Conservation (phyloP, 768 basidiomycete genomes). For the Gloeophyllum trabeum region DNA sequence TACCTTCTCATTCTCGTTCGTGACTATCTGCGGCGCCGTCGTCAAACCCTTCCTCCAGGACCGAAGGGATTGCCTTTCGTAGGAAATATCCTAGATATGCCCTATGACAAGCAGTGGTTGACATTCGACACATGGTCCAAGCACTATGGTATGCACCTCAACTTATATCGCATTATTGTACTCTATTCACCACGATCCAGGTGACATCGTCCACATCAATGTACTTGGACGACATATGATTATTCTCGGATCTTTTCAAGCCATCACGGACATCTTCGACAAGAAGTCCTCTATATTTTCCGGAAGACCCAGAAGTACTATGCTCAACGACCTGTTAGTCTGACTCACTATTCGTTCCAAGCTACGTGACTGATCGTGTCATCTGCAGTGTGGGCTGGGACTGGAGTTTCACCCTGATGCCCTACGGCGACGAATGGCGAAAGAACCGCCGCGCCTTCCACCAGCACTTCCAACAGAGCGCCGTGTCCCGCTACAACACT, state of each 20-base stretch:
- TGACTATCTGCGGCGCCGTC: too few species aligned
- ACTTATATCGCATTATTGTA: too few species aligned
- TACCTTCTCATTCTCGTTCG: too few species aligned
- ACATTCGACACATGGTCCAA: too few species aligned
- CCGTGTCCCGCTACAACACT: constrained; percentile 2
- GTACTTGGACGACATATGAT: neutral
- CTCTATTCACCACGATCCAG: too few species aligned
- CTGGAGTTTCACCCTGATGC: neutral
- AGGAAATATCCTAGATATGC: too few species aligned
- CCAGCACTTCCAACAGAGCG: constrained; percentile 6
- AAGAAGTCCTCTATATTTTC: neutral
- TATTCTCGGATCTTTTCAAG: neutral
- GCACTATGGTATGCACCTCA: too few species aligned
- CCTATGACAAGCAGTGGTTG: too few species aligned
- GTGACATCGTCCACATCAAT: neutral
- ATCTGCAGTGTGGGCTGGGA: neutral
- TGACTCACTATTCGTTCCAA: too few species aligned
- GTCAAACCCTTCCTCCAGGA: too few species aligned
- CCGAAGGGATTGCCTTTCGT: too few species aligned
- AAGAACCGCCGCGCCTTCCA: constrained; percentile 8
- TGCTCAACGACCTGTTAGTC: neutral
- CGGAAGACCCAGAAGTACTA: neutral
- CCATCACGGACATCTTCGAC: neutral
- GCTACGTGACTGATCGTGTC: too few species aligned
- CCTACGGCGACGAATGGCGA: constrained; percentile 6